Evolutionary conservation across 169 alveolate species (phyloP), one percentile per base, ranked within the genome.

Genomic region (Cryptosporidium andersoni): DNA sequence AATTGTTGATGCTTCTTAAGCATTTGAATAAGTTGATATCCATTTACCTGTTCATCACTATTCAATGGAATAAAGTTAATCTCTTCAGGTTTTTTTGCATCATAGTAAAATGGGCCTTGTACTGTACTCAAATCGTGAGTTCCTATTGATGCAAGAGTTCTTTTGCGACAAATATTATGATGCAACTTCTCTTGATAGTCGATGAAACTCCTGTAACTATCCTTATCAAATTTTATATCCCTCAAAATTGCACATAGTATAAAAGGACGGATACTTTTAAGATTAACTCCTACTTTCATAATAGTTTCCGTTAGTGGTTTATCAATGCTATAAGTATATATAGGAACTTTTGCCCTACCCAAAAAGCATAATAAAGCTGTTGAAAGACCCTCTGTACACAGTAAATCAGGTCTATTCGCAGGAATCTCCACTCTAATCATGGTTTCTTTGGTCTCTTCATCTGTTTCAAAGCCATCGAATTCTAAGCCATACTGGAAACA

Each of bases 401-500:
- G 92, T 25, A 96, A 82, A 80, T 96, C 98, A 67, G 95, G 95
- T 37, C 96, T 74, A 89, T 95, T 95, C 12, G 98, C 97, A 8
- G 97, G 95, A 2, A 95, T 95, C 64, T 95, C 98, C 1, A 95
- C 90, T 63, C 88, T 91, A 16, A 89, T 82, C 36, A 91, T 67
- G 40, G 67, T 88, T n/a, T 91, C 90, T 62, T 94, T 82, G 34
- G 80, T 91, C 56, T 92, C 93, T 81, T 89, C 88, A 89, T 95
- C 96, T 36, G 89, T 51, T 55, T 94, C 96, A 55, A 95, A 92
- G 42, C 95, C 98, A 82, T 97, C 99, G 48, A 96, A 89, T 81
- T 98, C 99, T 12, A 98, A 60, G 39, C 99, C 99, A 82, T 95
- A 98, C 82, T 94, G 97, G 91, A 98, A 98, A 89, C 99, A 97